Evolutionary conservation across 805 yeast genomes (phyloP), one percentile per base, ranked within the genome.

Genomic region (Blastobotrys muscicola): DNA sequence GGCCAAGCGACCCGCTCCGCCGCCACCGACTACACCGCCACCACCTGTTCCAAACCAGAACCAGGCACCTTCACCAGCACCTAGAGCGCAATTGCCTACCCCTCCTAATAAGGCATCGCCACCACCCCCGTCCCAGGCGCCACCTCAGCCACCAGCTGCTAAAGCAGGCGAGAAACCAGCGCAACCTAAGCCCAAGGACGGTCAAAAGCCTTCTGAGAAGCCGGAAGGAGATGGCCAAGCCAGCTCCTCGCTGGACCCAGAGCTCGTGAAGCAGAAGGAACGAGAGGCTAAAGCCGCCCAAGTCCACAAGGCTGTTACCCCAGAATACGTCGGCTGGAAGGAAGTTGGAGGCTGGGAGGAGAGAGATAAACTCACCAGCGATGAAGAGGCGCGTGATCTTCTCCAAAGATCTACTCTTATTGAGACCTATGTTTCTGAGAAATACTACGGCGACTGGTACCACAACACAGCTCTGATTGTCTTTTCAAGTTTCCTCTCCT

Each of bases 361-460:
- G 45, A 72, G 74, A 35, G 89, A 82, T 59, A 65, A 67, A 1
- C 66, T 85, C 52, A 77, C 74, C 2, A 62, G 76, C 7, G 61
- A 62, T 9, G 84, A 81, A 32, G 94, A 85, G 54, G 67, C 79
- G 44, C 71, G 75, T 49, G 95, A 87, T 60, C 67, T 87, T 52
- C 64, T 78, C 45, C 71, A 80, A 16, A 73, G 75, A 16, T 78
- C 86, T 14, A 85, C 97, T 0, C 56, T 83, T 31, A 67, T 89
- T 46, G 96, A 87, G 56, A 71, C 75, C 46, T 75, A 80, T 55
- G 65, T 92, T 43, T 94, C 94, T 6, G 82, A 85, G 26, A 69
- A 65, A 32, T 74, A 77, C 11, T 85, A 83, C 55, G 98, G 98
- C 42, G 97, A 92, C 59, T 92, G 98, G 98, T 92, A 82, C 59